Evolutionary conservation across 176 grass and related monocot species (phyloP), one percentile per base, ranked within the genome.

Genomic region (Musa acuminata): DNA sequence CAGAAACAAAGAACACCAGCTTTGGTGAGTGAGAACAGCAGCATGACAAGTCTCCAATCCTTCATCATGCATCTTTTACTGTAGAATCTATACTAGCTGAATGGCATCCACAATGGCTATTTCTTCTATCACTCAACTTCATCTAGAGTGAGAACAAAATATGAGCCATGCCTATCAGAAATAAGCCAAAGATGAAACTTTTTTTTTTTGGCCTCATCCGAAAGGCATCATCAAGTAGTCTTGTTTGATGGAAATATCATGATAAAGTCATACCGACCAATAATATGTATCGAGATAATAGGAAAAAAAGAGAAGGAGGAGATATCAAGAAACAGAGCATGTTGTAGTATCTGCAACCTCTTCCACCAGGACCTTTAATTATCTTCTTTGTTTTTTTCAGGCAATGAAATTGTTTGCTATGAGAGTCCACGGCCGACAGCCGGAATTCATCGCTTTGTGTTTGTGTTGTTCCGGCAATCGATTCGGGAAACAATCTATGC

Each of bases 361-460:
- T 43, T 43, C 35, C 4, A 43, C 35, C 35, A 43, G 35, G 35
- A 43, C 35, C 6, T 43, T 43, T 6, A 43, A 43, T 77, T 81
- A 17, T 69, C 83, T 2, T 24, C 24, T 24, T 24, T n/a, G 0
- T 49, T 72, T 25, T 25, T 80, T 84, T 81, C 84, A 99, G 96
- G 91, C 81, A 99, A 87, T 69, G 96, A 91, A 87, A 82, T 95
- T 70, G 84, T 99, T 64, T 51, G 82, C 69, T 99, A 99, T 27
- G 96, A 99, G 82, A 91, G 83, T 85, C 96, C 96, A 74, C 88
- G 85, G 70, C 95, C 91, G 78, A 99, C 84, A 73, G 96, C 86
- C 55, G 96, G 96, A 55, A 99, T 99, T 78, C 96, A 99, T 75
- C 88, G 91, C 11, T 91, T 99, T 70, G 86, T 89, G n/a, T 91